phyloP scores from a whole-genome alignment of 164 flowering plant genomes.

The Pachysandra terminalis region DNA sequence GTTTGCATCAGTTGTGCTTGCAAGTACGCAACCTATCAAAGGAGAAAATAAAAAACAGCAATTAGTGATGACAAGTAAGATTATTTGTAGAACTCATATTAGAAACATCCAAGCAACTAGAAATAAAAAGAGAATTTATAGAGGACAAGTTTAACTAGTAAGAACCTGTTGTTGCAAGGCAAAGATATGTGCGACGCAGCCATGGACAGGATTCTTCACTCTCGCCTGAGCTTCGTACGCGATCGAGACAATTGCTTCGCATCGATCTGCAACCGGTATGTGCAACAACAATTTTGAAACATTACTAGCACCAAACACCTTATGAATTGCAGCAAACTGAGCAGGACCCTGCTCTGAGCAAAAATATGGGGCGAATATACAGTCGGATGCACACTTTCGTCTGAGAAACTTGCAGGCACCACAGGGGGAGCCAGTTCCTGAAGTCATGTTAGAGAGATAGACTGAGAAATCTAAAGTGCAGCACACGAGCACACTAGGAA shows the following conservation, averaged over 20 bases:
- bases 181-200: constrained; percentile 92
- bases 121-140: too few species aligned
- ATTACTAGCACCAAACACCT: constrained; percentile 97
- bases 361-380: constrained; percentile 93
- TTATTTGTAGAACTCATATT: too few species aligned
- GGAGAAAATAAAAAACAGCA: not conserved
- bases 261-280: constrained; percentile 70
- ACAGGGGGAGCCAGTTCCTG: constrained; percentile 75
- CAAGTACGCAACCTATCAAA: constrained; percentile 54
- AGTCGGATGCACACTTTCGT: constrained; percentile 83
- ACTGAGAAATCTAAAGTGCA: not conserved
- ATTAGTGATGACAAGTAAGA: not conserved
- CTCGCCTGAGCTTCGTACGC: constrained; percentile 98
- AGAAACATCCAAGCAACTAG: too few species aligned
- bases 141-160: not conserved
- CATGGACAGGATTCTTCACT: constrained; percentile 88
- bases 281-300: constrained; percentile 78
- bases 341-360: constrained; percentile 93
- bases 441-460: constrained; percentile 18
- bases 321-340: constrained; percentile 92
- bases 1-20: constrained; percentile 77
- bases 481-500: constrained; percentile 63
- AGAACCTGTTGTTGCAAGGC: constrained; percentile 94
- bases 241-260: constrained; percentile 94
- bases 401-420: constrained; percentile 98